phyloP scores from a whole-genome alignment of 1,139 yeast species.

The Williopsis jadinii region DNA sequence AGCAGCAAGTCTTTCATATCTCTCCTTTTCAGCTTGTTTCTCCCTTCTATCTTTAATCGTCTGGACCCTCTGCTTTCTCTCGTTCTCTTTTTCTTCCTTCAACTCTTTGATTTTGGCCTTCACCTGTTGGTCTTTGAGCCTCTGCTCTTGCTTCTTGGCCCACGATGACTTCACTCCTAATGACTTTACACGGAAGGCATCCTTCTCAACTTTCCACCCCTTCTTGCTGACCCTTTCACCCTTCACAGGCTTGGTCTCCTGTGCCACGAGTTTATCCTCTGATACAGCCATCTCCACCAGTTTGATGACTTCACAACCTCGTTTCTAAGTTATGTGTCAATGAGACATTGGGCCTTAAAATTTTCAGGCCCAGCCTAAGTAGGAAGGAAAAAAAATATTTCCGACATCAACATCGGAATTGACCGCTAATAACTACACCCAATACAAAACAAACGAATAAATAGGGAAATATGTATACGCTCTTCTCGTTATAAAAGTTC shows the following conservation, averaged over 20 bases:
- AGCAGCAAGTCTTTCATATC: slow-evolving; percentile 62
- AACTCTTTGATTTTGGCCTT: slow-evolving; percentile 43
- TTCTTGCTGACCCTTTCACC: slow-evolving; percentile 28
- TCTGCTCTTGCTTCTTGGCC: slow-evolving; percentile 31
- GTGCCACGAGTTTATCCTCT: neutral
- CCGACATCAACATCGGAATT: neutral
- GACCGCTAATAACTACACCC: neutral
- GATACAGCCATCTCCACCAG: slow-evolving; percentile 2
- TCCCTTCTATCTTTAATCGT: slow-evolving; percentile 59
- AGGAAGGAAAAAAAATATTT: neutral
- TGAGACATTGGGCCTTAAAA: neutral
- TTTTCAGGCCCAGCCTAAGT: neutral
- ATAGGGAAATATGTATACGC: too few species aligned
- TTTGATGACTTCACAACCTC: neutral
- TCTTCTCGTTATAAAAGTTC: neutral
- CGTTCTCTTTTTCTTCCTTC: slow-evolving; percentile 55
- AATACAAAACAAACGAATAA: too few species aligned
- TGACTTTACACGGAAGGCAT: slow-evolving; percentile 33
- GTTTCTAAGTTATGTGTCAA: neutral
- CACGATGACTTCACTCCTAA: slow-evolving; percentile 31
- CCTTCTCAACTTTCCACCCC: slow-evolving; percentile 49
- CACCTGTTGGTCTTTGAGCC: slow-evolving; percentile 32
- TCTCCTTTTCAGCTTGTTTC: slow-evolving; percentile 65
- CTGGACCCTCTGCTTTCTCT: slow-evolving; percentile 41
- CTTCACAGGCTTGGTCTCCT: slow-evolving; percentile 1